These are phyloP conservation scores for Pestalotiopsis sp. DNA, from an alignment of 2,329 filamentous ascomycete genomes.

Conservation along the genomic window DNA sequence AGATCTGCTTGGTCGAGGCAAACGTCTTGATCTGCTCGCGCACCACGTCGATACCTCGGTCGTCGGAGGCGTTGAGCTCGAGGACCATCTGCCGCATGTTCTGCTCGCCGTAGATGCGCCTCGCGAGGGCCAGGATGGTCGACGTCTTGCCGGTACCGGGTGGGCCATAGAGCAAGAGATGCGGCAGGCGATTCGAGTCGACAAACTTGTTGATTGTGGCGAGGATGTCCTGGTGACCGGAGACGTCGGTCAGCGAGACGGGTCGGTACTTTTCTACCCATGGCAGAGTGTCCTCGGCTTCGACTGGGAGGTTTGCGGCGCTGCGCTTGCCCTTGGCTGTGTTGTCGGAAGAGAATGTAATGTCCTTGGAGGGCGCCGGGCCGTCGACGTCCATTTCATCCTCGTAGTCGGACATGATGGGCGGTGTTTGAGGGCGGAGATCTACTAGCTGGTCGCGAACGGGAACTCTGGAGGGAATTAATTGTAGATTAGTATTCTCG, in stretches of 20 bases:
- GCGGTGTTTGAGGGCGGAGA: not conserved
- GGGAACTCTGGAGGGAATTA: not conserved
- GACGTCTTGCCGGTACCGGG: slow-evolving; percentile 98
- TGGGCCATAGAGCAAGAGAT: slow-evolving; percentile 94
- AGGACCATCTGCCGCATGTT: slow-evolving; percentile 99
- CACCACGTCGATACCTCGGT: slow-evolving; percentile 96
- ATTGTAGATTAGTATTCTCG: not conserved
- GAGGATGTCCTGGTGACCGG: slow-evolving; percentile 95
- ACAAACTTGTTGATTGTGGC: slow-evolving; percentile 98
- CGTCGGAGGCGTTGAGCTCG: slow-evolving; percentile 95
- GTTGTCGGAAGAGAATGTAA: slow-evolving; percentile 74
- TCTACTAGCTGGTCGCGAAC: not conserved
- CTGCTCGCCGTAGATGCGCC: slow-evolving; percentile 86
- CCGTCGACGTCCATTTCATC: slow-evolving; percentile 65
- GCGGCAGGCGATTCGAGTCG: slow-evolving; percentile 89
- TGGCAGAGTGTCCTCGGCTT: slow-evolving; percentile 90
- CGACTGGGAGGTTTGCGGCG: slow-evolving; percentile 89
- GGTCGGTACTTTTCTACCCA: slow-evolving; percentile 99
- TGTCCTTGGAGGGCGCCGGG: slow-evolving; percentile 47
- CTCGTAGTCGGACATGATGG: slow-evolving; percentile 59
- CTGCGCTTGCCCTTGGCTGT: slow-evolving; percentile 86
- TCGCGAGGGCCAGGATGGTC: slow-evolving; percentile 88
- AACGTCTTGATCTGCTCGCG: slow-evolving; percentile 99
- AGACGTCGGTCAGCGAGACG: slow-evolving; percentile 85
- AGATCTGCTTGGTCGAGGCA: slow-evolving; percentile 97